Evolutionary conservation across 208 protist species (phyloP).

Genomic region (Polymyxa betae): DNA sequence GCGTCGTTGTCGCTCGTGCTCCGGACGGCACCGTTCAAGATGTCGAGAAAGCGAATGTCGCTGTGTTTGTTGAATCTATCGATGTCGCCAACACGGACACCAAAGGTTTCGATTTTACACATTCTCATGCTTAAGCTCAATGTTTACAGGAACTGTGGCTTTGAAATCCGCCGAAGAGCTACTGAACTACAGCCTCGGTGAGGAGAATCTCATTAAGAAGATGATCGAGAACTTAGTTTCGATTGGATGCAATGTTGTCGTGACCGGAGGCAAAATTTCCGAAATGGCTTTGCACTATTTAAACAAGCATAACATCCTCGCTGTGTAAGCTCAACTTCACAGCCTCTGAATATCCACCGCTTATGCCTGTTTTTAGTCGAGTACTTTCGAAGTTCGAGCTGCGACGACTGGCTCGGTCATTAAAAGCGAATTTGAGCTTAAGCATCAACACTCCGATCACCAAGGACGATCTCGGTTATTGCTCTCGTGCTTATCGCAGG

Average conservation of each 20-base stretch:
- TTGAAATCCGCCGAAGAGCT: constrained; percentile 97
- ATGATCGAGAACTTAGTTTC: constrained; percentile 91
- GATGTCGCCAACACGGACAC: constrained; percentile 96
- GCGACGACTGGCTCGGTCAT: constrained; percentile 92
- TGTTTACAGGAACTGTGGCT: constrained; percentile 66
- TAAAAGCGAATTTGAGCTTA: constrained; percentile 84
- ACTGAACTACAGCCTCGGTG: constrained; percentile 88
- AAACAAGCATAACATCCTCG: constrained; percentile 96
- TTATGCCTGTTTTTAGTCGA: too few species aligned
- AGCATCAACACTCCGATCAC: constrained; percentile 51
- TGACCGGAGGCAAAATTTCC: constrained; percentile 93
- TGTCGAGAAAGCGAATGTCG: constrained; percentile 92
- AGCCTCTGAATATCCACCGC: too few species aligned
- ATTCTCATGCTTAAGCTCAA: constrained; percentile 94
- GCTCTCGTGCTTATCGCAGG: constrained; percentile 84
- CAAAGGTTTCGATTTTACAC: constrained; percentile 89
- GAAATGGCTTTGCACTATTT: constrained; percentile 99
- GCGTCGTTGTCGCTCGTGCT: constrained; percentile 93
- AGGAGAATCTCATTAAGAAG: constrained; percentile 95
- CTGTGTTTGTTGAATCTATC: constrained; percentile 94
- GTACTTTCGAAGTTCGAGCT: constrained; percentile 98
- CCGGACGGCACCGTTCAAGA: constrained; percentile 80
- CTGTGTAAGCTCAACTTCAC: constrained; percentile 79
- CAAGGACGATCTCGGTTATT: constrained; percentile 69
- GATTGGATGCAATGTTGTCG: constrained; percentile 94